Evolutionary conservation across 345 rosid genomes (phyloP), one percentile per base, ranked within the genome.

Genomic region (Reutealis trisperma): DNA sequence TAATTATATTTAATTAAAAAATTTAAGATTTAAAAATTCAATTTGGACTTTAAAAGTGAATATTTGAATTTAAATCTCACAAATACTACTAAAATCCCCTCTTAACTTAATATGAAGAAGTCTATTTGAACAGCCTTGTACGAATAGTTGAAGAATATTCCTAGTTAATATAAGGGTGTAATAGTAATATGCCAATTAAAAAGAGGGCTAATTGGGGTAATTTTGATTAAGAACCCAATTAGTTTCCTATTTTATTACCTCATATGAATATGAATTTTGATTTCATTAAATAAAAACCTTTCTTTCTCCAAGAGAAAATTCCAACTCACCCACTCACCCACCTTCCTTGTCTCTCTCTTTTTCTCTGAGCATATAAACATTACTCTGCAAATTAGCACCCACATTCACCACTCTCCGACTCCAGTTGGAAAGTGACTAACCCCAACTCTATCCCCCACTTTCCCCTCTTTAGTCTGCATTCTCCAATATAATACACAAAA

Each of bases 261-360:
- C 69, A 27, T 63, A 34, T 70, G 79, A 78, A 27, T 63, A 34
- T 70, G 79, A 78, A 13, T 18, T 34, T 62, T 62, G 37, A 19
- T 25, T 21, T 18, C 22, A 21, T 44, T 6, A 22, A 37, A 37
- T 37, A 3, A 37, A 37, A 37, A 67, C 8, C 42, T 3, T 25
- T 30, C 19, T 34, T 51, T 32, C 34, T 22, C 32, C 55, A 10
- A 34, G 1, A 67, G 34, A 71, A 77, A 61, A 77, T 30, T 77
- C 70, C 59, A 18, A 15, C 21, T 15, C 59, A 18, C 37, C 13
- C 76, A 19, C 51, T 60, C 55, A 32, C 75, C 72, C 61, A 27
- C 44, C 58, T 34, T 22, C 63, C 19, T 52, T 49, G n/a, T 42
- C 19, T 63, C 8, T 62, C 54, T 54, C 81, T 22, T 15, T 15